phyloP scores from a whole-genome alignment of 208 protist genomes.

The Polymyxa betae region DNA sequence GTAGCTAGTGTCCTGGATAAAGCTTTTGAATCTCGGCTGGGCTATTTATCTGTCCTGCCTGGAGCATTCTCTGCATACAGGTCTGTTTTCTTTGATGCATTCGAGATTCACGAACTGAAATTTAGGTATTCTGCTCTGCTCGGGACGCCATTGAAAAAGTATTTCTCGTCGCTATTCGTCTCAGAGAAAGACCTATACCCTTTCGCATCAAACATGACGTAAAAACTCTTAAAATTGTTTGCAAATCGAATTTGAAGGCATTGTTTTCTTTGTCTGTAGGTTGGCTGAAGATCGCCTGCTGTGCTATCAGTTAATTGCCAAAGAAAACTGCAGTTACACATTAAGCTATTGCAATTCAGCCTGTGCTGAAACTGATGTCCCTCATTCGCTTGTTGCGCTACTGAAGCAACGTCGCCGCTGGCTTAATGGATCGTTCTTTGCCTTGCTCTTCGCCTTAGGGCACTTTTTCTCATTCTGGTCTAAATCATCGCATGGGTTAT shows the following conservation, averaged over 20 bases:
- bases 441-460: constrained; percentile 24
- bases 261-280: background rate
- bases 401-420: constrained; percentile 54
- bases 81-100: background rate
- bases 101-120: background rate
- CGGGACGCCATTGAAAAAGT: background rate
- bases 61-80: constrained; percentile 33
- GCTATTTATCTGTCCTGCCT: constrained; percentile 21
- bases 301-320: constrained; percentile 55
- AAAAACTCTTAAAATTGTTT: background rate
- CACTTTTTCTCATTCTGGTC: constrained; percentile 51
- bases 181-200: background rate
- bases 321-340: constrained; percentile 50
- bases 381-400: background rate
- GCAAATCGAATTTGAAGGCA: background rate
- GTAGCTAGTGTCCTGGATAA: constrained; percentile 50
- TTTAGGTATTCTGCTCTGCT: background rate
- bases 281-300: constrained; percentile 53
- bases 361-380: constrained; percentile 50
- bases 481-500: constrained; percentile 6
- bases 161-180: constrained; percentile 35
- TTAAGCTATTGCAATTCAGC: constrained; percentile 41
- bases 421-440: constrained; percentile 57
- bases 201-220: constrained; percentile 41
- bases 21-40: constrained; percentile 31